phyloP scores from a whole-genome alignment of 176 grass and related monocot species.

The Leersia perrieri region DNA sequence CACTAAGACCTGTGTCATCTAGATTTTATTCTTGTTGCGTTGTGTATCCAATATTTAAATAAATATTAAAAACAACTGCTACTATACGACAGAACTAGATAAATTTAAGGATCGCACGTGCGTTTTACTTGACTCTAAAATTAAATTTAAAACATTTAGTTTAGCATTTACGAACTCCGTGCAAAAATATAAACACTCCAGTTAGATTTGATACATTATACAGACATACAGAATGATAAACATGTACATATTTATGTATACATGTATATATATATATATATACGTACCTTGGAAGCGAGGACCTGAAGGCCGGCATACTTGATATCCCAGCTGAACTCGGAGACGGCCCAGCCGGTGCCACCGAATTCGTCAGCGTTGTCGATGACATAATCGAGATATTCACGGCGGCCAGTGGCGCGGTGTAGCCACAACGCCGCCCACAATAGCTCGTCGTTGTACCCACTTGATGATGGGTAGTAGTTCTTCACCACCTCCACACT shows the following conservation, averaged over 20 bases:
- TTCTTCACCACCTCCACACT: constrained; percentile 62
- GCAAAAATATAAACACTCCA: too few species aligned
- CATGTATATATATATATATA: not conserved
- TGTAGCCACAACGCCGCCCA: constrained; percentile 95
- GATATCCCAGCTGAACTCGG: constrained; percentile 99
- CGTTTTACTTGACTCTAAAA: too few species aligned
- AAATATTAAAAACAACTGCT: too few species aligned
- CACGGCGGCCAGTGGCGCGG: constrained; percentile 50
- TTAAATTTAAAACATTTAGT: too few species aligned
- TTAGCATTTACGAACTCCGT: too few species aligned
- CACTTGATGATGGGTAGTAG: constrained; percentile 82
- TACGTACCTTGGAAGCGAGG: constrained; percentile 66
- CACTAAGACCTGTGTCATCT: too few species aligned
- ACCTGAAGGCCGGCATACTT: constrained; percentile 84
- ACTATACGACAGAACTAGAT: too few species aligned
- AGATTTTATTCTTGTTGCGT: too few species aligned
- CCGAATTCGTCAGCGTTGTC: constrained; percentile 64
- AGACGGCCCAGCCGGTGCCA: constrained; percentile 80
- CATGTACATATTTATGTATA: not conserved
- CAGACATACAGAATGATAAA: too few species aligned
- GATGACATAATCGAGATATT: constrained; percentile 57
- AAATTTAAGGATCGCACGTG: too few species aligned
- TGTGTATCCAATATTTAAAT: too few species aligned
- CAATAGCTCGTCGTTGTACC: constrained; percentile 85
- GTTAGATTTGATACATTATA: too few species aligned